Base-by-base conservation (phyloP, 2,329 filamentous ascomycete genomes). In the Trichophyton schoenleinii region DNA sequence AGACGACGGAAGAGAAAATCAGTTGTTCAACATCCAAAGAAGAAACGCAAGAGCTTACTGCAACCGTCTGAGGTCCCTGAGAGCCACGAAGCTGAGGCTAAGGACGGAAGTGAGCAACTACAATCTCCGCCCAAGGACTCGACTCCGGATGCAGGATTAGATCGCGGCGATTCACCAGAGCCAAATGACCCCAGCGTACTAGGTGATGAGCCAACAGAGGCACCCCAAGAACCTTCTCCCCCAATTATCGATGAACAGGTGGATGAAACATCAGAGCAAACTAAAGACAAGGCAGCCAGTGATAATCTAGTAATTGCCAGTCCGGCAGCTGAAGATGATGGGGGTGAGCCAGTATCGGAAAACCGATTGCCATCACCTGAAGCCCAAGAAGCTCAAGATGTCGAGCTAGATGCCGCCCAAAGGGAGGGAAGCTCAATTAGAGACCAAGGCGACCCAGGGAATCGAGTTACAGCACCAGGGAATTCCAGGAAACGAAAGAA, bases 1-100 rank as follows among this genome's bases (percentile, higher is more conserved):
- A 48, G 36, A 44, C 28, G 62, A 42, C 62, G 60, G 28, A 66
- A 64, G 61, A 48, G 62, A 18, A 64, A 66, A 49, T 63, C 63
- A 3, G 63, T 65, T 22, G 59, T 60, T 38, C 52, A 60, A 22
- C 58, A 48, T 13, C 60, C 57, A 1, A 63, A 62, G 22, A 62
- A 60, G 60, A 57, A 58, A 57, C 55, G 18, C 58, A 64, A 61
- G 58, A 57, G 58, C 53, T 8, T n/a, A 44, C 58, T 48, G 15
- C 59, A 41, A 25, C n/a, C 48, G 15, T 42, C 63, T n/a, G 28
- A 25, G n/a, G 22, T 28, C 18, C 36, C 28, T 15, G 48, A 25
- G 44, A 55, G 31, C 28, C 28, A 36, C 13, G 52, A 18, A 6
- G 25, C 7, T 31, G 52, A 55, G 18, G 25, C 9, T 38, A 28